These are phyloP conservation scores for Salvia splendens DNA, from an alignment of 257 asterid species.

Conservation along the genomic window DNA sequence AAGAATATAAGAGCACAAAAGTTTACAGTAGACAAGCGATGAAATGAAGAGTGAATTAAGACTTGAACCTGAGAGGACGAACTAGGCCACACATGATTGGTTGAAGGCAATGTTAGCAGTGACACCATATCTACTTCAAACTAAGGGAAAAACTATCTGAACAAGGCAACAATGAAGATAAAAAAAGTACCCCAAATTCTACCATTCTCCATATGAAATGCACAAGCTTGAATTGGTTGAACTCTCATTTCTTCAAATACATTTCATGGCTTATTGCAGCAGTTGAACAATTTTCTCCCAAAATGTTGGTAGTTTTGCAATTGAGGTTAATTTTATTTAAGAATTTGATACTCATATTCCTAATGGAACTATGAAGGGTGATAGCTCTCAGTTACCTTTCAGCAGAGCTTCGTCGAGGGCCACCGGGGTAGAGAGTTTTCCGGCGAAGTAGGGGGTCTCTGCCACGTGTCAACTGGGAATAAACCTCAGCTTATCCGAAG, in stretches of 20 bases:
- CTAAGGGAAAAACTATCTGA: constrained; percentile 12
- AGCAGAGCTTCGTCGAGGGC: constrained; percentile 12
- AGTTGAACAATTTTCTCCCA: background rate
- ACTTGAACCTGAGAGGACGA: constrained; percentile 47
- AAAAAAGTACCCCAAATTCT: too few relatives aligned
- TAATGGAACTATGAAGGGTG: background rate
- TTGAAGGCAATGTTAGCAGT: constrained; percentile 42
- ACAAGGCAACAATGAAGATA: background rate
- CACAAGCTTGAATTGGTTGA: background rate
- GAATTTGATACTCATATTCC: too few relatives aligned
- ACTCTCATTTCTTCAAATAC: background rate
- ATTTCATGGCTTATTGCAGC: background rate
- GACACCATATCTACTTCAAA: constrained; percentile 48
- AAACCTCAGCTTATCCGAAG: constrained; percentile 33
- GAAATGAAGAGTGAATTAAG: background rate
- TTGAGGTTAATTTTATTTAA: too few relatives aligned
- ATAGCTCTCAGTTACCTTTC: constrained; percentile 12
- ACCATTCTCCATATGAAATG: too few relatives aligned
- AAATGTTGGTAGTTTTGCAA: background rate
- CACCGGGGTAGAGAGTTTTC: constrained; percentile 1
- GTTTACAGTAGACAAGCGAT: background rate
- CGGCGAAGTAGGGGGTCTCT: constrained; percentile 27
- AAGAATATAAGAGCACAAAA: too few relatives aligned
- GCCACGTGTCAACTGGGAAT: constrained; percentile 36
- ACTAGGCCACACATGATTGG: constrained; percentile 41